Conservation (phyloP, 1,139 yeast genomes). For the Zhuliangozyma blackwelliae region DNA sequence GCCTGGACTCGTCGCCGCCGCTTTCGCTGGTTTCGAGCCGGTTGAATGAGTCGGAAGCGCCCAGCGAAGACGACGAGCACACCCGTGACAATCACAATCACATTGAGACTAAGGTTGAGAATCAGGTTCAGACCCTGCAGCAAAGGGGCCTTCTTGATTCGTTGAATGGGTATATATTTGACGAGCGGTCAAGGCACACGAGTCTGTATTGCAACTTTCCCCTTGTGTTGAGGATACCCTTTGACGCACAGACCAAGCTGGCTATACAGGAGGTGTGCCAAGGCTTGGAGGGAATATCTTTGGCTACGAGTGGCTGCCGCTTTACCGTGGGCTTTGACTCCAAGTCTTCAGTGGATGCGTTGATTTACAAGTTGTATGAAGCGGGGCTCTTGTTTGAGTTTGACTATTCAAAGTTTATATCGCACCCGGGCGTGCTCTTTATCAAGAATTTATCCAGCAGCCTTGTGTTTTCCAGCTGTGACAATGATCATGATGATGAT, state of each 20-base stretch:
- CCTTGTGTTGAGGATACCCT: conserved; percentile 6
- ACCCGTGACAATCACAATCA: no score
- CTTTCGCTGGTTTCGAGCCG: conserved; percentile 8
- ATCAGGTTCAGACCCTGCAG: no score
- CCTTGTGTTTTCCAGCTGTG: conserved; percentile 6
- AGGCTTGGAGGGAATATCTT: conserved; percentile 2
- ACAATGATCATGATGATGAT: no score
- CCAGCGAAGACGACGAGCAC: no score
- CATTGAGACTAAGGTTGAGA: no score
- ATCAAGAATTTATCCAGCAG: conserved; percentile 40
- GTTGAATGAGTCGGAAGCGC: not conserved
- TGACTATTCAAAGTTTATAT: conserved; percentile 40
- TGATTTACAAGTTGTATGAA: conserved; percentile 8
- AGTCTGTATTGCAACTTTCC: conserved; percentile 9
- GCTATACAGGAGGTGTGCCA: not conserved
- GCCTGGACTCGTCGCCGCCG: conserved; percentile 4
- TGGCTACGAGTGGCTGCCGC: conserved; percentile 3
- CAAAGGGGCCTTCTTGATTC: no score
- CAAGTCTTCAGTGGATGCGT: conserved; percentile 9
- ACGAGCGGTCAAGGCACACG: not conserved
- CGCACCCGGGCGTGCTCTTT: conserved; percentile 65
- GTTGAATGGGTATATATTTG: not conserved
- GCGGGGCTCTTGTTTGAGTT: conserved; percentile 11
- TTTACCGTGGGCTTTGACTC: conserved; percentile 6
- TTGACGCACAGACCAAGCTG: not conserved